Base-by-base conservation (phyloP, 2,329 filamentous ascomycete genomes). In the Didymosphaeria variabile region DNA sequence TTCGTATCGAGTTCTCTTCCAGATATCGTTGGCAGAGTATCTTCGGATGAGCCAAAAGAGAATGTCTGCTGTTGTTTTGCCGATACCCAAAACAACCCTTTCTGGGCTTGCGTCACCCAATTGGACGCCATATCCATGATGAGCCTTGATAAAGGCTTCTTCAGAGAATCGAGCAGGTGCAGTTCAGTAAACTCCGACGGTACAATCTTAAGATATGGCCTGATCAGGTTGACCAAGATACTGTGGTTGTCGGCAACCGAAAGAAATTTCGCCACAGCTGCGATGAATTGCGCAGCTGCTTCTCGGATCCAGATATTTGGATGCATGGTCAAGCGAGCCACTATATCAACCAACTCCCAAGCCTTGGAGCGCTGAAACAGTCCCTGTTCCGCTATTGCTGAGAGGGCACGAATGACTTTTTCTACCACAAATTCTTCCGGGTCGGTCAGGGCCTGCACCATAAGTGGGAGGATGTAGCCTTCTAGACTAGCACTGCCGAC, bases 271-370 rank as follows among this genome's bases (percentile, higher is more conserved):
- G 91, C 90, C 1, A 92, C 88, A 58, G 91, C 88, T 3, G 92
- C 88, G 40, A 98, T 82, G 68, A 97, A 97, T 65, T 94, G 89
- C 8, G 91, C 87, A 2, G 94, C 90, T 10, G 94, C 92, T 79
- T 98, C 94, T 40, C 94, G 88, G 56, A 99, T 94, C 94, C 95
- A 99, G 9, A 92, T 83, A 69, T 97, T 98, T 0, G 95, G 95
- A 74, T 99, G 95, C 83, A 97, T 90, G 13, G 94, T 90, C 71
- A 98, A 97, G 3, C 93, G 88, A 7, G 87, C 90, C 15, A 94
- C 87, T 42, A 94, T 88, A 63, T 96, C 90, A 23, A 97, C 88
- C 42, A 99, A 82, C 73, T 97, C 93, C 90, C 93, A 97, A 1
- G 89, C 90, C 61, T 92, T 94, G 6, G 89, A 85, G 70, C 93